Evolutionary conservation across 805 yeast genomes (phyloP), one percentile per base, ranked within the genome.

Genomic region (Cyberlindnera xylosilytica): DNA sequence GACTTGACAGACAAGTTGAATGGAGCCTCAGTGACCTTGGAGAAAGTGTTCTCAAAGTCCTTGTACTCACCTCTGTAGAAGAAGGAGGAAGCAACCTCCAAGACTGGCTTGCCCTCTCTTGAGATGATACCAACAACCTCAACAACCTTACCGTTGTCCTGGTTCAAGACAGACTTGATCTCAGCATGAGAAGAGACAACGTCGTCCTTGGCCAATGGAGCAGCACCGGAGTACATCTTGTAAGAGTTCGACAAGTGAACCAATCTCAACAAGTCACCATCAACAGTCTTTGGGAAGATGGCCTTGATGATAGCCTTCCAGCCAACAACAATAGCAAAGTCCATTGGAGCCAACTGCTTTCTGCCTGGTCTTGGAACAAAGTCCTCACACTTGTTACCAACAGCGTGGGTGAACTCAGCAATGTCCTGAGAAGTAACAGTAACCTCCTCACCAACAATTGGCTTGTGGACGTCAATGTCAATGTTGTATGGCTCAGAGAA

Each of bases 241-340:
- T 91, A 95, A 48, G 96, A 90, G 66, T 93, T 93, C 39, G 96
- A 87, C 68, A 93, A 73, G 66, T 93, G 99, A 43, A 93, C 99
- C 60, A 93, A 77, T 64, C 83, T 85, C 70, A 93, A 75, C 61
- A 93, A 75, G 65, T 93, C 99, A 68, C 99, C 99, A 64, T 95
- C 98, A 58, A 93, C 95, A 50, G 83, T 80, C 63, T 79, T 79
- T 42, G 99, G 99, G 93, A 93, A 93, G 56, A 93, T 87, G n/a
- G 97, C 90, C 73, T 86, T 88, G 72, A 93, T 91, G 63, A 93
- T 91, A 38, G 97, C 95, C 71, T 84, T 85, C 99, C 99, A 93
- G 35, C 99, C 98, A 56, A 90, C 79, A 45, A 93, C 97, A 65
- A 93, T 93, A 38, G 99, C 98, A 62, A 90, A 93, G 73, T 93